Evolutionary conservation across 169 alveolate species (phyloP), one percentile per base, ranked within the genome.

Genomic region (Cryptosporidium sp.): DNA sequence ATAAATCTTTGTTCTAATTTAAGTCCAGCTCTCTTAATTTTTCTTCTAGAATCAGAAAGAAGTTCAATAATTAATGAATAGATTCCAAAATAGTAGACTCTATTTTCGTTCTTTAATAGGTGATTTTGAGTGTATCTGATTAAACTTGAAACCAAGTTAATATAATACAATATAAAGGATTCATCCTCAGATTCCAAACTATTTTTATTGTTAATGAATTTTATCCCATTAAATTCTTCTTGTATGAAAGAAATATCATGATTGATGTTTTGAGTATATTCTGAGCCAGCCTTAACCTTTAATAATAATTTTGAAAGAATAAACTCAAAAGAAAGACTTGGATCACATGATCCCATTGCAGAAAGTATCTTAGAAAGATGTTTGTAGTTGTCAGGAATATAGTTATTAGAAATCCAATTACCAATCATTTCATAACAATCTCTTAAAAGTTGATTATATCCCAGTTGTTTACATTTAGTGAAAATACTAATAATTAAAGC

Each of bases 301-400:
- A 45, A n/a, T 12, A 65, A 18, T 39, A 80, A 33, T 31, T 62
- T 80, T 33, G 72, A 29, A 12, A 80, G 44, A n/a, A 60, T 16
- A 4, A 51, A 16, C 53, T 61, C 72, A 45, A 80, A 65, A 26
- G 89, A 37, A 7, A 80, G 60, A 1, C 39, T 52, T 9, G 89
- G 67, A 42, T 80, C 75, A 18, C 89, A 80, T 2, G 75, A 37
- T 29, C 80, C 72, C 68, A 80, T 80, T 8, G 80, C 73, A 4
- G 89, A 62, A 26, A 80, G 68, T 39, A 80, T 60, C 42, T 80
- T 80, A 18, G 89, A 80, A 14, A 80, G 67, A 35, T 80, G 75
- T 26, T 80, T 80, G 68, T 60, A 80, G n/a, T 80, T 80, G 14
- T 80, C 89, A 23, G 89, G 89, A 29, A 44, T 42, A 42, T 42